Percentiles rank a stretch among this genome's conserved stretches.
Evolutionary conservation across 78 protist genomes (phyloP).

Genomic region (Bigelowiella natans): DNA sequence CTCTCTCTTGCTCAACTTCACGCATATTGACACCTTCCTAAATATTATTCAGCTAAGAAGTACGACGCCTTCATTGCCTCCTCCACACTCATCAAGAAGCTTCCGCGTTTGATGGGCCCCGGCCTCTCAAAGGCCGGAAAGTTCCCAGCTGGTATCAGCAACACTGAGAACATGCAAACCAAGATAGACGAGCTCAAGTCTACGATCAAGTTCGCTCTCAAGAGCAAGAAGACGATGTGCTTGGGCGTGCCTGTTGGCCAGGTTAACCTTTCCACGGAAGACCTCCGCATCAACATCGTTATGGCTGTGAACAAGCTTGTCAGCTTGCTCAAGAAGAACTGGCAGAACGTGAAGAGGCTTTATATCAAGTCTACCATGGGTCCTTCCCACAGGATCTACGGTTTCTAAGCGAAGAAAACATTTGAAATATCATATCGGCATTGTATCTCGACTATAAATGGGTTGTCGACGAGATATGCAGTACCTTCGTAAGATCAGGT

Average conservation of each 20-base stretch:
- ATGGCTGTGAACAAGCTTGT: slow-evolving; percentile 91
- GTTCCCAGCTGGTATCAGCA: slow-evolving; percentile 89
- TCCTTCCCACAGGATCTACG: not conserved
- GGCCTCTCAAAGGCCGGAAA: slow-evolving; percentile 98
- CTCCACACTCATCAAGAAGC: slow-evolving; percentile 79
- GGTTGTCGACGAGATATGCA: no score
- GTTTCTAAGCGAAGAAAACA: no score
- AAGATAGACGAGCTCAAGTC: slow-evolving; percentile 78
- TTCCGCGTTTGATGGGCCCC: slow-evolving; percentile 96
- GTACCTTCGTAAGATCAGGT: no score
- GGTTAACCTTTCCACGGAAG: slow-evolving; percentile 75
- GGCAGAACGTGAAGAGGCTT: slow-evolving; percentile 96
- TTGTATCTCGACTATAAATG: no score
- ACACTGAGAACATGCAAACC: slow-evolving; percentile 61
- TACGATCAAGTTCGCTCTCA: slow-evolving; percentile 96
- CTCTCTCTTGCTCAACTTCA: no score
- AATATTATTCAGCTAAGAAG: slow-evolving; percentile 72
- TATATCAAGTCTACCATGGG: not conserved
- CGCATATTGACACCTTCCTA: no score
- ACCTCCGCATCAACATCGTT: slow-evolving; percentile 71
- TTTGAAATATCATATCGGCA: no score
- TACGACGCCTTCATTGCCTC: slow-evolving; percentile 97
- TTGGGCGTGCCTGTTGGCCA: slow-evolving; percentile 94
- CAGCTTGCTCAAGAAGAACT: slow-evolving; percentile 97
- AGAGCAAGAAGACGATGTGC: slow-evolving; percentile 98